phyloP scores from a whole-genome alignment of 495 filamentous ascomycete genomes.

The Sporormia fimetaria region DNA sequence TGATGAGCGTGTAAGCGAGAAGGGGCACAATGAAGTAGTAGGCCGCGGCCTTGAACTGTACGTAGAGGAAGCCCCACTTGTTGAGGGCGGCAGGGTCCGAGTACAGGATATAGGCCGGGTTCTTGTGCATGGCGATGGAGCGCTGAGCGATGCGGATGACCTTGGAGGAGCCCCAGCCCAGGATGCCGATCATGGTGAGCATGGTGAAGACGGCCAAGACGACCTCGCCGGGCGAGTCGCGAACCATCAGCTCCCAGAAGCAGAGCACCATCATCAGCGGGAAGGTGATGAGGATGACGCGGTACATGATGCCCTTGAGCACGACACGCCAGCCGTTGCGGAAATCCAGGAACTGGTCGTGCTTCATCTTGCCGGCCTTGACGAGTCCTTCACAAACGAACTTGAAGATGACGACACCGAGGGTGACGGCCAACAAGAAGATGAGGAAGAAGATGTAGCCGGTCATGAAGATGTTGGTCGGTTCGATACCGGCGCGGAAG shows the following conservation, averaged over 20 bases:
- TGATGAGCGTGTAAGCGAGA: constrained; percentile 68
- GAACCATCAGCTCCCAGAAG: constrained; percentile 83
- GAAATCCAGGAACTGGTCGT: constrained; percentile 87
- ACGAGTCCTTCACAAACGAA: constrained; percentile 60
- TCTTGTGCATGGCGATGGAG: constrained; percentile 84
- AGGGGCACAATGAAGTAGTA: constrained; percentile 93
- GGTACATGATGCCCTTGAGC: constrained; percentile 84
- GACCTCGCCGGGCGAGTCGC: constrained; percentile 79
- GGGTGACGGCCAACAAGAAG: constrained; percentile 60
- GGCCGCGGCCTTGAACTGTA: constrained; percentile 90
- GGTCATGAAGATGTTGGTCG: constrained; percentile 89
- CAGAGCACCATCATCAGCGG: constrained; percentile 86
- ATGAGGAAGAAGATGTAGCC: constrained; percentile 82
- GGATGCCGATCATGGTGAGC: constrained; percentile 62
- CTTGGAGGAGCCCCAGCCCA: constrained; percentile 83
- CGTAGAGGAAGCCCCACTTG: constrained; percentile 98
- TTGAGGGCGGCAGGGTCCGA: constrained; percentile 86
- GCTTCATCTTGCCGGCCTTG: constrained; percentile 66
- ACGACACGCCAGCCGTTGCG: constrained; percentile 82
- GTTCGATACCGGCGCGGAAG: constrained; percentile 74
- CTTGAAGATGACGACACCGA: constrained; percentile 72
- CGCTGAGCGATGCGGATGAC: constrained; percentile 80
- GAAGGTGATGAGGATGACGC: constrained; percentile 82
- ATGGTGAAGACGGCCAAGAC: constrained; percentile 85
- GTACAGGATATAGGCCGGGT: constrained; percentile 94